phyloP scores from a whole-genome alignment of 768 basidiomycete species.

The Naganishia vaughanmartiniae region DNA sequence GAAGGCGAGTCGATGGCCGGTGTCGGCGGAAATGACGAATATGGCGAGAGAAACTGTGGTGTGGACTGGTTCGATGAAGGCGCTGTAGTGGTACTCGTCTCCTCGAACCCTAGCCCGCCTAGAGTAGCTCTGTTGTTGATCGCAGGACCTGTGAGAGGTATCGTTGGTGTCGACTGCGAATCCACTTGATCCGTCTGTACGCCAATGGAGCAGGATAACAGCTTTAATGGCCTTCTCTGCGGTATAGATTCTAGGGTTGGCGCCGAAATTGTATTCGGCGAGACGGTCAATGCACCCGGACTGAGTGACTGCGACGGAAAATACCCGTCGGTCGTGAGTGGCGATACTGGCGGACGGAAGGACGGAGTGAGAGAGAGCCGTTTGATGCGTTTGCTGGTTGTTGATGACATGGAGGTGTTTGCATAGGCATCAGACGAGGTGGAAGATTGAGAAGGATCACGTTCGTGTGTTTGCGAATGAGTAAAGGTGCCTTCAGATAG shows the following conservation, averaged over 20 bases:
- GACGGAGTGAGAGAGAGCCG: constrained; percentile 13
- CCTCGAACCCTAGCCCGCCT: constrained; percentile 27
- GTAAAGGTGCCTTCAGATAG: background rate
- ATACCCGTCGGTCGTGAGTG: constrained; percentile 12
- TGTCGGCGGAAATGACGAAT: constrained; percentile 14
- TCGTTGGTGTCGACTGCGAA: background rate
- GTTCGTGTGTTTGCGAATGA: constrained; percentile 6
- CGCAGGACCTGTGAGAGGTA: background rate
- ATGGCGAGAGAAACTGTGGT: constrained; percentile 23
- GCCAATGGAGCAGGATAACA: background rate
- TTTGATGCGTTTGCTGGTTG: constrained; percentile 11
- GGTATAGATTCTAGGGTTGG: constrained; percentile 37
- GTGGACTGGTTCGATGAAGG: constrained; percentile 10
- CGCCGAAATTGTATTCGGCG: constrained; percentile 56
- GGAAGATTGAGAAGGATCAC: constrained; percentile 13
- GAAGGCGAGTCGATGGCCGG: background rate
- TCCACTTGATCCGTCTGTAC: constrained; percentile 12
- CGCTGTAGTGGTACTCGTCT: background rate
- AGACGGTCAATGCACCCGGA: background rate
- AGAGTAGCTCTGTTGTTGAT: constrained; percentile 7
- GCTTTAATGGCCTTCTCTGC: background rate
- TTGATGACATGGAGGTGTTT: background rate
- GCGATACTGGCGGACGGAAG: constrained; percentile 16
- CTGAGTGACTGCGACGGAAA: background rate
- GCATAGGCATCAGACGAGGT: background rate